A percentile compares a stretch with the other conserved stretches of the same genome.
Conservation (phyloP, 768 basidiomycete species). For the Psilocybe tampanensis region DNA sequence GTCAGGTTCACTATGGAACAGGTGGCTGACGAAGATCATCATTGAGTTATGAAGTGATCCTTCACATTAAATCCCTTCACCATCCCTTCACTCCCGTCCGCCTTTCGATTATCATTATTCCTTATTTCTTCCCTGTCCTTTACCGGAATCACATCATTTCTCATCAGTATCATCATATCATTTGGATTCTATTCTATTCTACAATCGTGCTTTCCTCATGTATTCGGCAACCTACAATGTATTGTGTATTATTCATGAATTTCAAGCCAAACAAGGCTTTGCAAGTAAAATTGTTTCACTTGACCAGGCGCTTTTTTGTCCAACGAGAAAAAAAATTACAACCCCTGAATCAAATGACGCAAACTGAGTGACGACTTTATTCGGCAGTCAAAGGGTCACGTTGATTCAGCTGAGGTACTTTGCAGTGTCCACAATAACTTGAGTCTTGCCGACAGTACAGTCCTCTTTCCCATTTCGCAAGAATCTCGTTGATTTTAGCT, state of each 20-base stretch:
- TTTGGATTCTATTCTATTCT: conserved; percentile 3
- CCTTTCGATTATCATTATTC: conserved; percentile 16
- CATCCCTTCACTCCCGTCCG: neutral
- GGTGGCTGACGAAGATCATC: conserved; percentile 18
- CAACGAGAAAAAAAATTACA: neutral
- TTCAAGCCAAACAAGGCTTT: neutral
- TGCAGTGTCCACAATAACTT: neutral
- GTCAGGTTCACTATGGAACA: conserved; percentile 61
- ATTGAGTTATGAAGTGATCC: neutral
- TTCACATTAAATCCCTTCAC: neutral
- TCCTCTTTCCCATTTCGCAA: too few species aligned
- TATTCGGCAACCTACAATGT: conserved; percentile 7
- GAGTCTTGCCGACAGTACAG: too few species aligned
- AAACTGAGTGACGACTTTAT: neutral
- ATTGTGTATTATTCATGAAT: conserved; percentile 5
- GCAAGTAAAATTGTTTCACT: neutral
- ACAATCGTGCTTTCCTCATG: conserved; percentile 3
- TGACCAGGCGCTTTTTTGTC: neutral
- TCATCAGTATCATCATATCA: neutral
- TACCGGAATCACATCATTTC: neutral
- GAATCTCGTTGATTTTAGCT: neutral
- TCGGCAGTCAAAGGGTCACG: neutral
- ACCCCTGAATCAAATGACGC: neutral
- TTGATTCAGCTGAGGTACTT: neutral
- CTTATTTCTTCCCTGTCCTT: conserved; percentile 4